Evolutionary conservation across 805 yeast species (phyloP), one percentile per base, ranked within the genome.

Genomic region (Yarrowia keelungensis): DNA sequence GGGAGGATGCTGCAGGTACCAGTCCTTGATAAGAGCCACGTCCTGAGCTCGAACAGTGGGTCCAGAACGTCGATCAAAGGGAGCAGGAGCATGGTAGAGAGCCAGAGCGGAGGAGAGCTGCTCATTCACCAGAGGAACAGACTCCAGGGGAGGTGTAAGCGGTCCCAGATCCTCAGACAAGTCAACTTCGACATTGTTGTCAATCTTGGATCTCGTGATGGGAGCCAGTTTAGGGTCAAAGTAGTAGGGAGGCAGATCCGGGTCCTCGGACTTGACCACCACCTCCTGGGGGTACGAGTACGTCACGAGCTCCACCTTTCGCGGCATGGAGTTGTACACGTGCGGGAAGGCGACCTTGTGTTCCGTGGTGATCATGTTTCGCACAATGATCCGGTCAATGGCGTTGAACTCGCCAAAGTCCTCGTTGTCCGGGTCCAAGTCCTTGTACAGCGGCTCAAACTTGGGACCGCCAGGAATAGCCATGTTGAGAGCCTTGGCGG

Each of bases 401-500:
- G 97, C 86, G 74, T 93, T 93, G 79, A 95, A 93, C 76, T 94
- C 98, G 68, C 90, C 91, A 77, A 84, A 90, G 75, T 93, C 98
- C 70, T 89, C 94, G 36, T 77, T 76, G 56, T 87, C 90, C 36
- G 83, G 83, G 72, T 87, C 87, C 46, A 82, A 80, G 66, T 89
- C 90, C 70, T 88, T 87, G 78, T 83, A 86, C 15, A 93, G 78
- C 0, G 97, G 97, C 79, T 93, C 98, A 78, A 92, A 95, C 75
- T 89, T 91, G 12, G 99, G 98, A 0, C 99, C 99, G 12, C 97
- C 97, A 0, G 98, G 97, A 42, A 95, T 82, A 1, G 97, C 89
- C 54, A 88, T 83, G 74, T 93, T 92, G 64, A 95, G 82, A 9
- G 97, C 94, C 75, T 95, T 95, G 0, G 98, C 97, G 0, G 97